Conservation (phyloP, 2,329 filamentous ascomycete genomes). For the Drechslerella dactyloides region DNA sequence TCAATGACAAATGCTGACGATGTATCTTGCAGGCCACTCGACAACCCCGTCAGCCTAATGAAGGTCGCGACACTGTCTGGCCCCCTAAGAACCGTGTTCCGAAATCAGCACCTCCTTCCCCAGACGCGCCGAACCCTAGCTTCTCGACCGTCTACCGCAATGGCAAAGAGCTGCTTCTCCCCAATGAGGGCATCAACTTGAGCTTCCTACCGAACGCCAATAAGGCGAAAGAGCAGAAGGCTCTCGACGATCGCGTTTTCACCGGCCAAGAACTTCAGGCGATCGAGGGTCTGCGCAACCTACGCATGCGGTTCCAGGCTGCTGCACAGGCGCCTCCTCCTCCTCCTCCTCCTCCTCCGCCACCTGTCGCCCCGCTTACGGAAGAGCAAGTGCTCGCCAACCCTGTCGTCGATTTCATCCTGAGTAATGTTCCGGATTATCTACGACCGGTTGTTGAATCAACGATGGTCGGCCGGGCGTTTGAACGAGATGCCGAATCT, state of each 20-base stretch:
- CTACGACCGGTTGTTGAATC: slow-evolving; percentile 27
- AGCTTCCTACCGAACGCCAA: slow-evolving; percentile 30
- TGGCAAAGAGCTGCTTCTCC: slow-evolving; percentile 28
- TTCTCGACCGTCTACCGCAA: slow-evolving; percentile 18
- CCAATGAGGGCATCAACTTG: slow-evolving; percentile 22
- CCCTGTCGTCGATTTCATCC: slow-evolving; percentile 28
- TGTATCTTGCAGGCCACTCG: slow-evolving; percentile 17
- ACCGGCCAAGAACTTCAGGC: slow-evolving; percentile 42
- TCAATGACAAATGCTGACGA: neutral
- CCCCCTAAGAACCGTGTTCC: slow-evolving; percentile 36
- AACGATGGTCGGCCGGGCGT: slow-evolving; percentile 15
- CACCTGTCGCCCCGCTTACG: too few relatives aligned
- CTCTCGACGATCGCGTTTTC: slow-evolving; percentile 30
- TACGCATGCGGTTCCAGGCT: neutral
- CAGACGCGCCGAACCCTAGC: slow-evolving; percentile 17
- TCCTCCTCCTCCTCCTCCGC: neutral
- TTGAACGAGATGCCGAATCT: slow-evolving; percentile 16
- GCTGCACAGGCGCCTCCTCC: neutral
- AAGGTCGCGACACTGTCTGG: slow-evolving; percentile 39
- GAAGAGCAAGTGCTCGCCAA: neutral
- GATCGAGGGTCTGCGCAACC: slow-evolving; percentile 29
- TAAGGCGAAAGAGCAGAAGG: slow-evolving; percentile 26
- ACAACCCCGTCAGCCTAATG: slow-evolving; percentile 18
- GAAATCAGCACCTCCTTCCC: neutral
- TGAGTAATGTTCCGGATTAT: slow-evolving; percentile 39